Evolutionary conservation across 2,329 filamentous ascomycete genomes (phyloP).

Genomic region (Venturia carpophila): DNA sequence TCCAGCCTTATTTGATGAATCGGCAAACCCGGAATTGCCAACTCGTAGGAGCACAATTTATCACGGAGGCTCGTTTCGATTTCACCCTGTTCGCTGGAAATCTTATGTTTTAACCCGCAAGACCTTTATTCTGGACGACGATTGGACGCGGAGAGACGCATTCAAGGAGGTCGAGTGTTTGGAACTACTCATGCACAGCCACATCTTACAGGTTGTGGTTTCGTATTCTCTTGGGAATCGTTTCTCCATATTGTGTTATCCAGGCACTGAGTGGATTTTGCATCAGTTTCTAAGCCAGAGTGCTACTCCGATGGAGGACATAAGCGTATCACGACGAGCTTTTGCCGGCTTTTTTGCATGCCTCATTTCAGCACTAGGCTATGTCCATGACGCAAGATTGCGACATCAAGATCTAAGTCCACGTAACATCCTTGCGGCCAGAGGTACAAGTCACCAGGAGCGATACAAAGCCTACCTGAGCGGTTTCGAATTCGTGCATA

Average conservation of each 20-base stretch:
- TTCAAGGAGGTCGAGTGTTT: background rate
- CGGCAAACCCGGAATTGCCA: background rate
- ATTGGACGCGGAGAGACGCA: conserved; percentile 1
- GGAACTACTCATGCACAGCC: background rate
- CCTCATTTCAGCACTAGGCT: background rate
- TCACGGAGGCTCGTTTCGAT: background rate
- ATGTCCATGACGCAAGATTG: conserved; percentile 3
- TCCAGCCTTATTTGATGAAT: background rate
- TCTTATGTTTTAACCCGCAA: conserved; percentile 8
- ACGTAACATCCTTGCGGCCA: background rate
- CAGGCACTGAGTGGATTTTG: conserved; percentile 13
- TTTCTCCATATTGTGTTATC: conserved; percentile 7
- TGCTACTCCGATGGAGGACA: too few relatives aligned
- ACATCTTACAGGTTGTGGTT: conserved; percentile 11
- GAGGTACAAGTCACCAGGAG: background rate
- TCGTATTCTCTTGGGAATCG: background rate
- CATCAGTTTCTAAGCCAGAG: conserved; percentile 9
- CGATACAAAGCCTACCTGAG: conserved; percentile 12
- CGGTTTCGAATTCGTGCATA: conserved; percentile 1
- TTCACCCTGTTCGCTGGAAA: conserved; percentile 2
- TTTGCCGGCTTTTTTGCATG: conserved; percentile 6
- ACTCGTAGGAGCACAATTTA: background rate
- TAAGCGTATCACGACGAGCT: background rate
- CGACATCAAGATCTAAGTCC: conserved; percentile 4
- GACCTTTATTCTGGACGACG: background rate